Evolutionary conservation across 495 filamentous ascomycete genomes (phyloP), one percentile per base, ranked within the genome.

Genomic region (Podospora bellae-mahoneyi): DNA sequence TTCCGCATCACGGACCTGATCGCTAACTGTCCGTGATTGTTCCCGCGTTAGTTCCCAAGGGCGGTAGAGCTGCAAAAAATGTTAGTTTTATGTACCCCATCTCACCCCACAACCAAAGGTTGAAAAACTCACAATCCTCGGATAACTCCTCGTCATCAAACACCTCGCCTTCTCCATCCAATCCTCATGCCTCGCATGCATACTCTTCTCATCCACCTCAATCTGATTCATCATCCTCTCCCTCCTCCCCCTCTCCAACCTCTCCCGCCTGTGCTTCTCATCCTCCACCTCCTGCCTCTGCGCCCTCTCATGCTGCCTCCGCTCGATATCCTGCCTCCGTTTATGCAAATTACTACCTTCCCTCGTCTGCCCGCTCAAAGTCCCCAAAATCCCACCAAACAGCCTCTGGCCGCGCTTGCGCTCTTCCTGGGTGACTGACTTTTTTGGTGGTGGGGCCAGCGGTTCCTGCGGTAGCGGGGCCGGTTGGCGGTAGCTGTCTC

Each of bases 361-460:
- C 60, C 86, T 91, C 83, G 95, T 91, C 39, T 48, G 39, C 39
- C 39, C 39, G 76, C 91, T 94, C 67, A 98, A 87, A 64, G 93
- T 94, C 76, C 90, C 92, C 71, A 97, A 82, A 72, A 97, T 79
- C 63, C 89, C 92, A 64, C 95, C 95, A 80, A 97, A 97, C 74
- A 99, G 84, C 64, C 95, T 85, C 82, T 92, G 90, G 57, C 92
- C 93, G 15, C 95, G 91, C 73, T 90, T 91, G 76, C 90, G 92
- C 74, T 97, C 94, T 69, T 96, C 92, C 66, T 87, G 79, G 39
- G 80, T 83, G 34, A 84, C 32, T 80, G 66, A 84, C 69, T 73
- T 81, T 64, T 75, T 80, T 62, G 71, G 77, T 66, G 71, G 62
- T 7, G 59, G 59, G 7, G 20, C 59, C 6, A 27, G 19, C 7